Base-by-base conservation (phyloP, 1,284 basidiomycete genomes). In the Ceratobasidium papillatum region DNA sequence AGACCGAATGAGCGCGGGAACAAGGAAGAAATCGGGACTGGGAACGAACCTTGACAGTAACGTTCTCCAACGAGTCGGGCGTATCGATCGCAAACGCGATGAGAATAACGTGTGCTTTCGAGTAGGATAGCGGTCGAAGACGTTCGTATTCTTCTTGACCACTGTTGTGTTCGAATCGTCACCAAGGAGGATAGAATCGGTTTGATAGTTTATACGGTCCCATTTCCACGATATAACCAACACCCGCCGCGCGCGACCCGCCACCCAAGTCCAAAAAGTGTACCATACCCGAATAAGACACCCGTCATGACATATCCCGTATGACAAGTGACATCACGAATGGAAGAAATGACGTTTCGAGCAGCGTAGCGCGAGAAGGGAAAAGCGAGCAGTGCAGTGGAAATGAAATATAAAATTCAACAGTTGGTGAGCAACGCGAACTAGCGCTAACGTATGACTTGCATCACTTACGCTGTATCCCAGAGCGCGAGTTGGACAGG, bases 1-100 rank as follows among this genome's bases (percentile, higher is more conserved):
- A 32, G 19, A 12, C 38, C 2, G 45, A 41, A 63, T 17, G 72
- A 78, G 52, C 41, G 22, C 34, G 14, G 14, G 58, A 69, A 43
- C n/a, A 9, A 14, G 65, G 4, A 62, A 32, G 22, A 56, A 43
- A 32, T 30, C 36, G 11, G 19, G 14, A 61, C 58, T 34, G 34
- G n/a, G 36, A 2, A 14, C 49, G 34, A 19, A 92, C 94, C 88
- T 99, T 98, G 77, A 92, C 91, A 22, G 91, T 88, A 22, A 99
- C 96, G 83, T 99, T 99, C 79, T 99, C 97, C 76, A 99, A 85
- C 63, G 95, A 97, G 84, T 99, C 97, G 34, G 95, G 96, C 25
- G 96, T 96, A 84, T 99, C 97, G 81, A 99, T 91, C 58, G 94
- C 89, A 81, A 97, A 99, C 27, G 96, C 96, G 80, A 99, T 99